phyloP scores from a whole-genome alignment of 2,329 filamentous ascomycete genomes.

The Paecilomyces fulvus region DNA sequence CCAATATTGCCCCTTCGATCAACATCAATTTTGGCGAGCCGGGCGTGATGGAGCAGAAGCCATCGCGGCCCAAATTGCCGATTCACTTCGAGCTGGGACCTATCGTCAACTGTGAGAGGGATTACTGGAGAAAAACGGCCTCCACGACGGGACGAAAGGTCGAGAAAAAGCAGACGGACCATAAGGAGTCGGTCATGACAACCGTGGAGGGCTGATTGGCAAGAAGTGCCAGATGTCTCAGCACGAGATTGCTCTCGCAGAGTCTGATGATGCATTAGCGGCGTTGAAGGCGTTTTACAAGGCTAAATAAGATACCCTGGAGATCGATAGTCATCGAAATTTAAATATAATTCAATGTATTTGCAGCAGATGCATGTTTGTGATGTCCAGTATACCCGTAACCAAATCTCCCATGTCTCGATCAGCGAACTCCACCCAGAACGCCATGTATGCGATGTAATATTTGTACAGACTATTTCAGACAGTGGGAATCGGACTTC shows the following conservation, averaged over 20 bases:
- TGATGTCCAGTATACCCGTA: background rate
- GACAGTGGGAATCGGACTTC: background rate
- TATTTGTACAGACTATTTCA: background rate
- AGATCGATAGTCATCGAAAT: background rate
- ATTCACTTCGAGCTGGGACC: conserved; percentile 37
- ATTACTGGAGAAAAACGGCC: conserved; percentile 46
- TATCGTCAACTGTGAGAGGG: conserved; percentile 53
- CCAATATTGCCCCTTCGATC: conserved; percentile 19
- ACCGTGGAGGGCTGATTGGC: conserved; percentile 10
- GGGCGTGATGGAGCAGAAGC: conserved; percentile 19
- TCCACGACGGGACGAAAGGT: conserved; percentile 24
- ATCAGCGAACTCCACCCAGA: background rate
- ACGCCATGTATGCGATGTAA: background rate
- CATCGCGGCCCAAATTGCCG: conserved; percentile 15
- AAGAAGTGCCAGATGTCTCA: background rate
- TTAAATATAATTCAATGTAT: background rate
- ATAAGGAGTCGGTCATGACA: conserved; percentile 14
- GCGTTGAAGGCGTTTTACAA: background rate
- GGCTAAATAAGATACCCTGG: background rate
- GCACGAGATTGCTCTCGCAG: background rate
- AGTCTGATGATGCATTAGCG: background rate
- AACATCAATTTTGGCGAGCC: conserved; percentile 19
- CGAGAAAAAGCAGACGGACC: conserved; percentile 18
- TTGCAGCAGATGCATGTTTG: background rate
- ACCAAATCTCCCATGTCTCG: background rate